Base-by-base conservation (phyloP, 176 grass and related monocot species). In the Cocos nucifera region DNA sequence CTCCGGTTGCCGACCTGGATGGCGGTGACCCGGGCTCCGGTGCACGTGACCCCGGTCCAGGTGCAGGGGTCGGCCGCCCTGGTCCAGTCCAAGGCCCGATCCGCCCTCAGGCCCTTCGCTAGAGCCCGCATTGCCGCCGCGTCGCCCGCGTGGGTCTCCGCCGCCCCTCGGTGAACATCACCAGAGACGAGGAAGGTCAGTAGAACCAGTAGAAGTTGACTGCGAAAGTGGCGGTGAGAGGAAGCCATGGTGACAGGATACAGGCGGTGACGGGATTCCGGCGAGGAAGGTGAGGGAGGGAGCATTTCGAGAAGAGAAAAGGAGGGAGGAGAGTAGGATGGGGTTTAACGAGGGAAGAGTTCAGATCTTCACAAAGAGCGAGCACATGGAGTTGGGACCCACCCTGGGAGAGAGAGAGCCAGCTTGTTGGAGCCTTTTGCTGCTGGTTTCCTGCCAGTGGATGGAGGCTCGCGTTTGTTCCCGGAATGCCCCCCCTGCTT, bases 101-200 rank as follows among this genome's bases (percentile, higher is more conserved):
- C 82, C 24, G 86, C 74, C 15, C 65, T 57, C 0, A 89, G 25
- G 15, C 69, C 73, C 22, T 14, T 26, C 1, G 75, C 75, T 63
- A 89, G 54, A 22, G 71, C 82, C 66, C 19, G 67, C 86, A 89
- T 89, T 65, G 82, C 86, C 22, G 15, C 71, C 9, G 54, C 53
- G 72, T 89, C 86, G 15, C 58, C 32, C 57, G 77, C 1, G 35
- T 17, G 17, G 1, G 80, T 61, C 4, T 71, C 66, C 19, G 57
- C 74, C 19, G 39, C 63, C 4, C 64, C 58, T 5, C 0, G 10
- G 35, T 44, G 35, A 3, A 44, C 35, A 10, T 44, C 2, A 44
- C 15, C 56, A 14, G 17, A 17, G 15, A 64, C 17, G n/a, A 64
- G 44, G 1, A 25, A 22, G 16, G 44, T 49, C 20, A 23, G 14